Evolutionary conservation across 495 filamentous ascomycete species (phyloP).

Genomic region (Terfezia claveryi): DNA sequence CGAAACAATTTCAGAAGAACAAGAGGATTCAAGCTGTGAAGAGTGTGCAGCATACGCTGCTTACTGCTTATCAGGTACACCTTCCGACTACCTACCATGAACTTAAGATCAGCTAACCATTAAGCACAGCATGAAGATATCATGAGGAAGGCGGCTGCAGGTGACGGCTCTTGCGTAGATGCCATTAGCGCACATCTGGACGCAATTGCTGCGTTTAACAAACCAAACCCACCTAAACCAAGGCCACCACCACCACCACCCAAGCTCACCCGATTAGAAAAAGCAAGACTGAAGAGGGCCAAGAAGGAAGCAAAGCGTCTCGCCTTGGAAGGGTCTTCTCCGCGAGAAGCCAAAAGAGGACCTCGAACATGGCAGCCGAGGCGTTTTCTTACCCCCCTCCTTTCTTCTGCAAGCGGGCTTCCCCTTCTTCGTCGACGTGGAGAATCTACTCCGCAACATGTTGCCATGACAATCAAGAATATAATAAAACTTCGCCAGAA

Average conservation of each 20-base stretch:
- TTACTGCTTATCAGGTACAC: constrained; percentile 7
- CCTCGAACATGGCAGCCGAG: neutral
- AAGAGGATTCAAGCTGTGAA: constrained; percentile 3
- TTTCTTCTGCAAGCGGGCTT: constrained; percentile 1
- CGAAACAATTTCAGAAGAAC: constrained; percentile 7
- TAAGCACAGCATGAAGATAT: constrained; percentile 5
- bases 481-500: constrained; percentile 9
- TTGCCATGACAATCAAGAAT: constrained; percentile 8
- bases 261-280: neutral
- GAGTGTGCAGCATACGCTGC: constrained; percentile 3
- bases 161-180: constrained; percentile 1
- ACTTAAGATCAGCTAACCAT: neutral
- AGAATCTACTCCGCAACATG: neutral
- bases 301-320: neutral
- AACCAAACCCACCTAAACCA: constrained; percentile 2
- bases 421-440: constrained; percentile 12
- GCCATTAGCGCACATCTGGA: constrained; percentile 2
- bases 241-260: constrained; percentile 9
- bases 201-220: neutral
- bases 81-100: neutral
- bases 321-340: neutral
- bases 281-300: neutral
- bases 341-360: neutral
- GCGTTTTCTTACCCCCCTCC: neutral
- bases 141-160: constrained; percentile 7